Conservation (phyloP, 78 protist species). For the Emiliania huxleyi region DNA sequence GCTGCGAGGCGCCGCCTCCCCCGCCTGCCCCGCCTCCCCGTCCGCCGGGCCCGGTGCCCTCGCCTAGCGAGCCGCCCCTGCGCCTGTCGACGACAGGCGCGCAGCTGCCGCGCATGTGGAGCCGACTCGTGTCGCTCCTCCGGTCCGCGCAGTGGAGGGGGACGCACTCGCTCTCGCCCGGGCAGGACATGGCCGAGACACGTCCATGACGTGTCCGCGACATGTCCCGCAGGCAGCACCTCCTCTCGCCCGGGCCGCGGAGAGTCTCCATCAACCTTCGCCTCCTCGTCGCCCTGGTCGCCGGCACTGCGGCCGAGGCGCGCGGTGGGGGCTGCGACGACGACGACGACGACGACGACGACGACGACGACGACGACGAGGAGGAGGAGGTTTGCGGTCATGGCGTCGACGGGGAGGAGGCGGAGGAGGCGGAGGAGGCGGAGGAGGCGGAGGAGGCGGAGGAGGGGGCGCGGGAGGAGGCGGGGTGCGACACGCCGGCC, state of each 20-base stretch:
- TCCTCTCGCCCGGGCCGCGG: not conserved
- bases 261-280: not conserved
- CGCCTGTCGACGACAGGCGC: too few species aligned
- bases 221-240: not conserved
- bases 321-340: too few species aligned
- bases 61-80: too few species aligned
- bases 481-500: too few species aligned
- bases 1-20: not conserved
- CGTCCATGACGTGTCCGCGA: too few species aligned
- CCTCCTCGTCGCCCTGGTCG: not conserved
- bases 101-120: not conserved
- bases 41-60: too few species aligned
- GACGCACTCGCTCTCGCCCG: too few species aligned
- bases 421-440: not conserved
- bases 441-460: not conserved
- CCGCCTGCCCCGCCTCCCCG: too few species aligned
- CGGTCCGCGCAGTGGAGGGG: too few species aligned
- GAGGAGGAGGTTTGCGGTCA: not conserved
- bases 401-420: too few species aligned
- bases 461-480: not conserved
- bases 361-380: not conserved
- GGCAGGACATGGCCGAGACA: too few species aligned
- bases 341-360: not conserved
- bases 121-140: not conserved
- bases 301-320: too few species aligned